phyloP scores from a whole-genome alignment of 2,329 filamentous ascomycete species.

The Cladosporium sp. region DNA sequence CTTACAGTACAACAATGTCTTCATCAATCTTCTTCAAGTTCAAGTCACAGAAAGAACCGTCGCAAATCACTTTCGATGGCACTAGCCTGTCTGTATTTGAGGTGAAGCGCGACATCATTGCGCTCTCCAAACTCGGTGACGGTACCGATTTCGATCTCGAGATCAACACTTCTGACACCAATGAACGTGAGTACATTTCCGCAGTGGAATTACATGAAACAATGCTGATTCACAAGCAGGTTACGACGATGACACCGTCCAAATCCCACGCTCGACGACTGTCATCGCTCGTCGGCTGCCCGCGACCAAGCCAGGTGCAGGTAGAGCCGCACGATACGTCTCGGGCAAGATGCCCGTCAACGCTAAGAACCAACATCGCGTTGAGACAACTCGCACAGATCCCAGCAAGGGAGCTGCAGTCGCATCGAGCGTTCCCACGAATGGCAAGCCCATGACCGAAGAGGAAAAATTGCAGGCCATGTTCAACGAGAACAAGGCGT shows the following conservation, averaged over 20 bases:
- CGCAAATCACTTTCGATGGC: constrained; percentile 92
- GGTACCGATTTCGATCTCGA: constrained; percentile 94
- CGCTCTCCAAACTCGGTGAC: constrained; percentile 86
- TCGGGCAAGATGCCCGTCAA: constrained; percentile 91
- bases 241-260: constrained; percentile 96
- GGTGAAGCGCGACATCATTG: constrained; percentile 97
- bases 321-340: constrained; percentile 89
- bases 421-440: constrained; percentile 56
- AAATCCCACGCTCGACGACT: constrained; percentile 90
- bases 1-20: constrained; percentile 60
- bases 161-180: constrained; percentile 88
- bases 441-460: constrained; percentile 80
- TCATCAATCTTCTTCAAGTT: constrained; percentile 99
- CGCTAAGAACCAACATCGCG: constrained; percentile 72
- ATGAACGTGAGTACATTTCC: constrained; percentile 64
- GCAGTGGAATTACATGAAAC: neutral
- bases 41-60: constrained; percentile 96
- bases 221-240: constrained; percentile 51
- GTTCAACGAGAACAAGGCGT: constrained; percentile 81
- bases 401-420: constrained; percentile 41
- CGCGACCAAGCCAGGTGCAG: constrained; percentile 77
- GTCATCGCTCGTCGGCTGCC: constrained; percentile 86
- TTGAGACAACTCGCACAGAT: constrained; percentile 55
- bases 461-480: constrained; percentile 92
- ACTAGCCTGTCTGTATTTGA: constrained; percentile 98